These are phyloP conservation scores for Sporothrix dimorphospora DNA, from an alignment of 2,329 filamentous ascomycete species.

Conservation along the genomic window DNA sequence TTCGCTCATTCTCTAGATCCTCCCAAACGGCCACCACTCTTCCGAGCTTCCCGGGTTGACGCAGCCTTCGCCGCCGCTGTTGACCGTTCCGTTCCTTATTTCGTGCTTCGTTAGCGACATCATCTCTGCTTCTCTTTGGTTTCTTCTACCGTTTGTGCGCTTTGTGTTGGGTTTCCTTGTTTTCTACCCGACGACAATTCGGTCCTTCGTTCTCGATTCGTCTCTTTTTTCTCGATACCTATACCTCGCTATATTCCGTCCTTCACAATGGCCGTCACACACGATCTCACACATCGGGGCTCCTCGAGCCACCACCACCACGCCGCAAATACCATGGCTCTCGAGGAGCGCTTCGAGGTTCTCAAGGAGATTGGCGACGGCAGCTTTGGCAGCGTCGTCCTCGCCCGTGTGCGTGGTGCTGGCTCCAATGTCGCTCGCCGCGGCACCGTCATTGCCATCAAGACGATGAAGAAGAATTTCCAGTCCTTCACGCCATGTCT, in stretches of 20 bases:
- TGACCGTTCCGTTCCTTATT: constrained; percentile 24
- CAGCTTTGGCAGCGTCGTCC: constrained; percentile 93
- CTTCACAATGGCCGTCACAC: constrained; percentile 72
- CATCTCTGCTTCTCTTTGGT: neutral
- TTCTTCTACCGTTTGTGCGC: neutral
- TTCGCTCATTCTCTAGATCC: neutral
- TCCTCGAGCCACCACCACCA: constrained; percentile 58
- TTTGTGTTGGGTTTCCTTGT: neutral
- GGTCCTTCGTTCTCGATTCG: neutral
- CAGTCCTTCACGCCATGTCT: constrained; percentile 88
- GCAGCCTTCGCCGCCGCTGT: constrained; percentile 13
- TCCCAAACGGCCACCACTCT: constrained; percentile 6
- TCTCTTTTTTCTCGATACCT: neutral
- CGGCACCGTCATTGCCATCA: constrained; percentile 95
- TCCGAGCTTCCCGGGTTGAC: constrained; percentile 16
- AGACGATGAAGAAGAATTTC: constrained; percentile 99
- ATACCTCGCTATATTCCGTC: neutral
- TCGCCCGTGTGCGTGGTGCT: constrained; percentile 88
- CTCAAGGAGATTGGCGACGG: constrained; percentile 98
- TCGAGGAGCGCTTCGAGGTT: constrained; percentile 95
- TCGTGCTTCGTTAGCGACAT: neutral
- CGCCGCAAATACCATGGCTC: constrained; percentile 55
- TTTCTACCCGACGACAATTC: neutral
- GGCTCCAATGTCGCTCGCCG: constrained; percentile 85
- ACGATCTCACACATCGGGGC: constrained; percentile 72